A percentile compares a stretch with the other conserved stretches of the same genome.
Evolutionary conservation across 2,329 filamentous ascomycete species (phyloP).

Genomic region (Diplocarpon rosae): DNA sequence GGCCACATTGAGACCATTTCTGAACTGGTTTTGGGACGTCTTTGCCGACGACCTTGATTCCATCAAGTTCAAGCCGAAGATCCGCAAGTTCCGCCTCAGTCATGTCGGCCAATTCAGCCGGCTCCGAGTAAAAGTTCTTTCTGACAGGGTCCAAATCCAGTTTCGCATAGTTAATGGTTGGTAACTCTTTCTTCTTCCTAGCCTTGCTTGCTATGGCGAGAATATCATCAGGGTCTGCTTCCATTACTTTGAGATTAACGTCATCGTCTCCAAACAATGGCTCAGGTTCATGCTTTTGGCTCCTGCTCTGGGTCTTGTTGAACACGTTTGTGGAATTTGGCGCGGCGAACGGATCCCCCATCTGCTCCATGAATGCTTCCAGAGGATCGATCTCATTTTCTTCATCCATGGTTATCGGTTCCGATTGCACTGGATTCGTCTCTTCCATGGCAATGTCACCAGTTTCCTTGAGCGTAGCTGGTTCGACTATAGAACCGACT

Average conservation of each 20-base stretch:
- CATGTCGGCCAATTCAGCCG: constrained; percentile 70
- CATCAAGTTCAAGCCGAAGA: constrained; percentile 78
- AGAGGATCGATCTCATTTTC: constrained; percentile 78
- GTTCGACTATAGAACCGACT: constrained; percentile 32
- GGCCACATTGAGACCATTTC: constrained; percentile 92
- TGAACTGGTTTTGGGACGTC: constrained; percentile 87
- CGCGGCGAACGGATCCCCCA: constrained; percentile 39
- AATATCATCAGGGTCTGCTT: constrained; percentile 52
- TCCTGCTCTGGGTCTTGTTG: constrained; percentile 28
- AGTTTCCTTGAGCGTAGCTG: constrained; percentile 31
- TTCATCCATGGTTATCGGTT: constrained; percentile 33
- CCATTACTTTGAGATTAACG: constrained; percentile 49
- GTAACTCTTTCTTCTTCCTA: constrained; percentile 93
- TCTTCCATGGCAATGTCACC: constrained; percentile 29
- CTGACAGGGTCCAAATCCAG: constrained; percentile 75
- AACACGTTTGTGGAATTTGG: constrained; percentile 27
- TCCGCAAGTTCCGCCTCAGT: constrained; percentile 74
- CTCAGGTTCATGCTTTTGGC: constrained; percentile 58
- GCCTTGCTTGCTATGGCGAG: constrained; percentile 46
- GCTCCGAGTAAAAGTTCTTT: constrained; percentile 92
- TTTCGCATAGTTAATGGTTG: constrained; percentile 75
- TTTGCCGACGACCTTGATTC: constrained; percentile 84
- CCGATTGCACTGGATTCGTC: constrained; percentile 14
- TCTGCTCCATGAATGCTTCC: constrained; percentile 83
- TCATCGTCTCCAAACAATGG: constrained; percentile 87